phyloP scores from a whole-genome alignment of 768 basidiomycete species.

The Rhodosporidiobolus sp. region DNA sequence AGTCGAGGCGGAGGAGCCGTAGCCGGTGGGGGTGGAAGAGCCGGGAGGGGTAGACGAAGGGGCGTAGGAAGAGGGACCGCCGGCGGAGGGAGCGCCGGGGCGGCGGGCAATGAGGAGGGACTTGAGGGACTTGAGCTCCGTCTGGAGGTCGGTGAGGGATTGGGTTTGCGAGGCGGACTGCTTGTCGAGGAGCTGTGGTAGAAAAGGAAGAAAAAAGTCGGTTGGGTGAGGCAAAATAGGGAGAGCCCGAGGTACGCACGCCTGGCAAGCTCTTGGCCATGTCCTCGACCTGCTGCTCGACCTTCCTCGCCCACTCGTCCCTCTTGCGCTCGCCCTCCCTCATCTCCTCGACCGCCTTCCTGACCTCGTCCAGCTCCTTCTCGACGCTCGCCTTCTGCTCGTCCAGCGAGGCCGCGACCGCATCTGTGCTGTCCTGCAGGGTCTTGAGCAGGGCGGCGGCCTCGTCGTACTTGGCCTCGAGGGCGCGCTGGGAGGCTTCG shows the following conservation, averaged over 20 bases:
- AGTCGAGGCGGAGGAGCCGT: background rate
- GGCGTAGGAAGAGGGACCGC: conserved; percentile 1
- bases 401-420: conserved; percentile 69
- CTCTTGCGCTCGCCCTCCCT: conserved; percentile 71
- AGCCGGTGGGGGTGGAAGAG: background rate
- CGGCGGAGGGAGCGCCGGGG: conserved; percentile 1
- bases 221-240: background rate
- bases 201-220: no score
- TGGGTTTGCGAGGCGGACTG: conserved; percentile 79
- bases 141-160: conserved; percentile 79
- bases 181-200: conserved; percentile 82
- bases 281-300: conserved; percentile 88
- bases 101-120: conserved; percentile 58
- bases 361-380: conserved; percentile 68
- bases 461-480: conserved; percentile 84
- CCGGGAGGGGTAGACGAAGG: background rate
- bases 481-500: conserved; percentile 76
- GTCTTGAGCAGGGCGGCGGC: conserved; percentile 76
- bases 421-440: conserved; percentile 71
- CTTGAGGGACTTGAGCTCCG: conserved; percentile 91
- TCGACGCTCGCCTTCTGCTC: conserved; percentile 72
- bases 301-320: conserved; percentile 72
- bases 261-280: conserved; percentile 85
- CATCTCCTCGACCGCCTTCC: conserved; percentile 69
- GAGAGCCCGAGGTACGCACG: conserved; percentile 54